Base-by-base conservation (phyloP, 2,329 filamentous ascomycete species). In the Epichloe typhina region DNA sequence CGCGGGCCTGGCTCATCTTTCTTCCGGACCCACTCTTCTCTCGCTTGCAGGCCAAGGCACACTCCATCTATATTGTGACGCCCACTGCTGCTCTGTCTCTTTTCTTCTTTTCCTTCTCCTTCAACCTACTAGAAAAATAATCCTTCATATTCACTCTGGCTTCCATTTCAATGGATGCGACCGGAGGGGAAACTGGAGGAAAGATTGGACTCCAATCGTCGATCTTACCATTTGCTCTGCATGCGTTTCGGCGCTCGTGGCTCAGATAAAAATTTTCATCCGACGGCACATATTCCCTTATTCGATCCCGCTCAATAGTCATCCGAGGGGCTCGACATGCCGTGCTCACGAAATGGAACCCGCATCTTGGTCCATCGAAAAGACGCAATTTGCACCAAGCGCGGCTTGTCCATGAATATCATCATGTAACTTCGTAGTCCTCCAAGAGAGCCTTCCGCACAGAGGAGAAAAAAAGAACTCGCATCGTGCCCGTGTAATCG, bases 131-230 rank as follows among this genome's bases (percentile, higher is more conserved):
- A 69, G 67, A 69, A 68, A 68, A 64, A 61, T 7, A 56, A 71
- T 75, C 73, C 73, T 75, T 71, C 77, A 75, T 77, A 84, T 85
- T 83, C 80, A 84, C 80, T 84, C 80, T 77, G 75, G 72, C 68
- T 70, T 76, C 72, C 71, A 69, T 63, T 66, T 67, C 69, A 64
- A 70, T 71, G 76, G 71, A 74, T 72, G 71, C 62, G 55, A 57
- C 66, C 72, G 75, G 81, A 84, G 80, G 82, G 82, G 82, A 84
- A 84, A 84, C 70, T 76, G 80, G 75, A 79, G 79, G 80, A 80
- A 62, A 85, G 80, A 82, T 40, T 59, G 51, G 65, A 72, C 52
- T 62, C 55, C 55, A 52, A 56, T 66, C 70, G 68, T 64, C 65
- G 66, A 67, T 55, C 72, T 75, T 75, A 74, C 72, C 71, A 66